Base-by-base conservation (phyloP, 1,284 basidiomycete species). In the Meira miltonrushii region DNA sequence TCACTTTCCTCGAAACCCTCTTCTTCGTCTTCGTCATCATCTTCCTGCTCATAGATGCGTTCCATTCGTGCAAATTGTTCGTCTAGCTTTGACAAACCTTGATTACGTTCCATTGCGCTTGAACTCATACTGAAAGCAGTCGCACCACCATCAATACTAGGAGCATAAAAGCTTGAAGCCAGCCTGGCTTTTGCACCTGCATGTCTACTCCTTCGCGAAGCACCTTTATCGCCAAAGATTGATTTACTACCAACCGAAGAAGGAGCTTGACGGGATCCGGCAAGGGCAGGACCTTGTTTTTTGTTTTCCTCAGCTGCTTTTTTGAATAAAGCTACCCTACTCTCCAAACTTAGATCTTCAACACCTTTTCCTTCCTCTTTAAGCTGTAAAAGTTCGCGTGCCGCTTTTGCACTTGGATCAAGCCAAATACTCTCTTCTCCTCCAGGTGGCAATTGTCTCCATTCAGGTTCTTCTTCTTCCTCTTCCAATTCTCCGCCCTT, bases 81-180 rank as follows among this genome's bases (percentile, higher is more conserved):
- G 74, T 99, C 95, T 28, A 99, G 83, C 5, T 87, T 87, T 48
- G 88, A 85, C 39, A 98, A 80, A 0, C 90, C 87, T 69, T 92
- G 86, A 71, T 92, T 98, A 43, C 95, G 84, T 80, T 87, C 90
- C 89, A 98, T 92, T 23, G 91, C 91, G 2, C 91, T 93, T 69
- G 90, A 92, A 74, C 88, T 94, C 94, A 99, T 97, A 23, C 66
- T 69, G 69, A 72, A 77, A 12, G 71, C 69, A 10, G 74, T 72
- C 33, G 68, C 65, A 15, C 72, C 70, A 23, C 74, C 71, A 37
- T 68, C 66, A 3, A 68, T 68, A 21, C 68, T 69, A 1, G 66
- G 66, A 3, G 67, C 72, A 43, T 67, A 62, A 37, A 64, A 74
- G 49, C 62, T 65, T 6, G 71, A 71, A 2, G 73, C 74, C 25